Evolutionary conservation across 805 yeast species (phyloP).

Genomic region (Zygosaccharomyces pseudorouxii): DNA sequence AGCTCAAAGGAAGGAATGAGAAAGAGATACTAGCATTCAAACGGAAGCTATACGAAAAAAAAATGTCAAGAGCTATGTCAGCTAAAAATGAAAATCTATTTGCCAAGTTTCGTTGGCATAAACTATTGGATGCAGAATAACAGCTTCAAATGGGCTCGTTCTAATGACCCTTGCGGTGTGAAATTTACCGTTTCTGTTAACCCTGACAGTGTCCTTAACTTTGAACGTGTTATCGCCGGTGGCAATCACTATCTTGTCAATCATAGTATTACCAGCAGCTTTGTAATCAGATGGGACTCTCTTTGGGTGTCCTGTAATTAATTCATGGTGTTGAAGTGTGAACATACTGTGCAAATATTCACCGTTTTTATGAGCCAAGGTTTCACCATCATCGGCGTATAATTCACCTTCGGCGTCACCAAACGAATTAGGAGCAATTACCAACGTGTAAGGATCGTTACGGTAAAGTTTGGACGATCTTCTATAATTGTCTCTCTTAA

Average conservation of each 20-base stretch:
- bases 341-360: conserved; percentile 46
- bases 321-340: conserved; percentile 32
- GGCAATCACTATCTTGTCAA: conserved; percentile 55
- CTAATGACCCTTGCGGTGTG: conserved; percentile 36
- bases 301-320: conserved; percentile 29
- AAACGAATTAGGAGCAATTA: conserved; percentile 49
- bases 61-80: neutral
- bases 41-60: neutral
- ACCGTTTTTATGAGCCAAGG: conserved; percentile 52
- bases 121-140: conserved; percentile 51
- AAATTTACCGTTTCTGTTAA: conserved; percentile 38
- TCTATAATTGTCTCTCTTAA: conserved; percentile 68
- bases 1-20: neutral
- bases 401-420: conserved; percentile 55
- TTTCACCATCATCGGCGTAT: conserved; percentile 83
- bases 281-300: conserved; percentile 26
- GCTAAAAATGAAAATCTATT: conserved; percentile 34
- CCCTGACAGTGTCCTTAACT: conserved; percentile 15
- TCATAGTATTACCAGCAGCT: conserved; percentile 35
- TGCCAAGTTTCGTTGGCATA: conserved; percentile 46
- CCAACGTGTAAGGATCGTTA: conserved; percentile 74
- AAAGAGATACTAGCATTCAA: neutral
- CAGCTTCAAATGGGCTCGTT: conserved; percentile 15
- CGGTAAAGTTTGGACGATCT: conserved; percentile 73
- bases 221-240: conserved; percentile 27